Evolutionary conservation across 2,329 filamentous ascomycete species (phyloP), one percentile per base, ranked within the genome.

Genomic region (Calycina herbarum): DNA sequence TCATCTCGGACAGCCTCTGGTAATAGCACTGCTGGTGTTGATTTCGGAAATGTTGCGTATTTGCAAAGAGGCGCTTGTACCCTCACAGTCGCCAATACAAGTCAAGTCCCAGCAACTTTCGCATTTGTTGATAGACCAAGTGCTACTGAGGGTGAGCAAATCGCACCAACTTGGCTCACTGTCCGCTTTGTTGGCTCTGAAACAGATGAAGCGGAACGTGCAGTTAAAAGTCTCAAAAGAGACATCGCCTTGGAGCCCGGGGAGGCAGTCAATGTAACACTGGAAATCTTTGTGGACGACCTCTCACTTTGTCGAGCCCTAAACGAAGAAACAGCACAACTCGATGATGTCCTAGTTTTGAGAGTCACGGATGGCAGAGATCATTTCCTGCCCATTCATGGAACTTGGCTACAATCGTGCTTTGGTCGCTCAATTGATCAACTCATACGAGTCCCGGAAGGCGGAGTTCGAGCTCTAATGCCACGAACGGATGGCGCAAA

Each of bases 11-110:
- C 58, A 66, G 24, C 69, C 75, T 61, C 77, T 71, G 62, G 51
- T 24, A 79, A 77, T 24, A 78, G 80, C 31, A 75, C 75, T 17
- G 77, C 80, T 35, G 86, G 86, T 1, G 85, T 98, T 0, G 86
- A 94, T 73, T 95, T 98, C 76, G 94, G 93, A 0, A 81, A 88
- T 3, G 81, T 97, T 1, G 81, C 84, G 2, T 96, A 90, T 73
- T 82, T 89, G 48, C 85, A 89, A 66, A 85, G 82, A 7, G 86
- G 90, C 70, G 83, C 82, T 8, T 85, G 89, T 4, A 86, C 83
- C 3, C 76, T 98, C 56, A 98, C 94, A 0, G 86, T 99, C 64
- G 95, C 95, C 31, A 99, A 99, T 72, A 99, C 95, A 0, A 90
- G 95, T 2, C 85, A 92, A 33, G 92, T 96, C 0, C 78, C 88